Evolutionary conservation across 1,139 yeast species (phyloP), one percentile per base, ranked within the genome.

Genomic region (Geotrichum fermentans): DNA sequence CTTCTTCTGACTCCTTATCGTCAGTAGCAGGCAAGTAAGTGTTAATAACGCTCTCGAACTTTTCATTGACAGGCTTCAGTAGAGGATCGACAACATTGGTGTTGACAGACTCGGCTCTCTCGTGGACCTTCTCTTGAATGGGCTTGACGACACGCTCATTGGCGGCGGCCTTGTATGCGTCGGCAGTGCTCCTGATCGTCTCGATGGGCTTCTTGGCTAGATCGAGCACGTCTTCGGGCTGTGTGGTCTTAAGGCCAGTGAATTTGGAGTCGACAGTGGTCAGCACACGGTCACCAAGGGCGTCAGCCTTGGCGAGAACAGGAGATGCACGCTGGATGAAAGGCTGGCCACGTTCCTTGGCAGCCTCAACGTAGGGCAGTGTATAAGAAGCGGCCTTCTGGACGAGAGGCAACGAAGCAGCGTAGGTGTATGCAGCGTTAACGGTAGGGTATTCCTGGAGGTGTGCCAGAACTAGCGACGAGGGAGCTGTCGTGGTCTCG

Each of bases 321-420:
- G 69, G 68, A 16, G 59, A 42, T 20, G 70, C 69, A 24, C 60
- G 59, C 52, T 58, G 60, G 44, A 62, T 55, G 10, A 67, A 61
- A 8, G 66, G 62, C 18, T 71, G 71, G 44, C 61, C 65, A 3
- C 63, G 50, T 56, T 69, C 62, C 29, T 62, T 54, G 62, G 61
- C 57, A 38, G 71, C 72, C 61, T 75, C 72, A 58, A 77, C 58
- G 43, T 79, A 62, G 10, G 84, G 84, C 36, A 79, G 74, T 14
- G 81, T 79, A 61, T 78, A 78, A 21, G 82, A 75, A 8, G 80
- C 74, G 61, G 80, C 77, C 39, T 77, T 68, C 61, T 79, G 78
- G 49, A 75, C 74, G 22, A 75, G 72, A 8, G 85, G 83, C 59
- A 77, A 73, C n/a, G 83, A 77, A 13, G 82, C 77, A 34, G 79